Evolutionary conservation across 768 basidiomycete species (phyloP).

Genomic region (Rhizopogon roseolus): DNA sequence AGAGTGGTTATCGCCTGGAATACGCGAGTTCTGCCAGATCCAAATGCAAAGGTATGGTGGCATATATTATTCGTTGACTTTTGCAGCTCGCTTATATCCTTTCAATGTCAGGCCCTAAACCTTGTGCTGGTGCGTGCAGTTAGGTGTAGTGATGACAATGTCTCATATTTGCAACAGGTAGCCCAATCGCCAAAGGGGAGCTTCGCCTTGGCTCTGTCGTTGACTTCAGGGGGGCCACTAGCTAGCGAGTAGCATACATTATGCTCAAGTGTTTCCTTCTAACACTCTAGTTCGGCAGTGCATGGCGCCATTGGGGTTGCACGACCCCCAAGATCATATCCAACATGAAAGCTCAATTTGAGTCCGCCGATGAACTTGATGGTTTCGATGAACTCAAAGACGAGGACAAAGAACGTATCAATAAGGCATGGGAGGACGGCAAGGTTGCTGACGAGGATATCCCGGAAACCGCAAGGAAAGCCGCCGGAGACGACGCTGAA

Average conservation of each 20-base stretch:
- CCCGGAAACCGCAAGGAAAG: constrained; percentile 65
- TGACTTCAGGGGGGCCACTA: constrained; percentile 65
- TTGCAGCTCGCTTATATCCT: constrained; percentile 14
- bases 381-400: constrained; percentile 72
- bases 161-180: constrained; percentile 42
- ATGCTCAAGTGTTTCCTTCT: background rate
- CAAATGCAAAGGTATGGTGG: background rate
- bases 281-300: constrained; percentile 30
- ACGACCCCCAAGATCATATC: constrained; percentile 60
- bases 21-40: constrained; percentile 64
- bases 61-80: constrained; percentile 17
- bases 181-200: constrained; percentile 63
- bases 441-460: constrained; percentile 83
- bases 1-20: constrained; percentile 69
- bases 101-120: constrained; percentile 60
- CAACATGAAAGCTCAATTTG: constrained; percentile 65
- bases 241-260: constrained; percentile 44
- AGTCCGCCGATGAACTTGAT: constrained; percentile 66
- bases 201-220: constrained; percentile 73
- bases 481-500: constrained; percentile 39
- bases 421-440: constrained; percentile 70
- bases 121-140: constrained; percentile 54
- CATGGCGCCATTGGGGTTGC: constrained; percentile 93
- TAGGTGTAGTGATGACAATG: background rate
- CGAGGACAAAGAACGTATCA: constrained; percentile 69